phyloP scores from a whole-genome alignment of 495 filamentous ascomycete genomes.

The Aspergillus cavernicola region DNA sequence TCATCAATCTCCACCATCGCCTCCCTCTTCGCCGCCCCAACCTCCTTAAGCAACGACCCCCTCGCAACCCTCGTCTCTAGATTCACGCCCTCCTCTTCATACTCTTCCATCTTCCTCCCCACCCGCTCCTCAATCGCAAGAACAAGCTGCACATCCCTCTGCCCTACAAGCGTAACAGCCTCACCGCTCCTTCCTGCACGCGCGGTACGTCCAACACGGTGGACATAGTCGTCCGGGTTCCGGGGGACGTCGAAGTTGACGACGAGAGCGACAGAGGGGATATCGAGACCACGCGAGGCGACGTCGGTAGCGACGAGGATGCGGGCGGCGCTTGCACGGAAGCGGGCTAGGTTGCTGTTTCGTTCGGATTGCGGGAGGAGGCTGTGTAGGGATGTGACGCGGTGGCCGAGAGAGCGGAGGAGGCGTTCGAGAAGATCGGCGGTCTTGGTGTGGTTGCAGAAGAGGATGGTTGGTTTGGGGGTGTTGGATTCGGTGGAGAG shows the following conservation, averaged over 20 bases:
- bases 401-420: slow-evolving; percentile 78
- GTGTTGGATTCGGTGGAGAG: slow-evolving; percentile 75
- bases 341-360: slow-evolving; percentile 81
- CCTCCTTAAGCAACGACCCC: slow-evolving; percentile 72
- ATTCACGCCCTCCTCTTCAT: slow-evolving; percentile 83
- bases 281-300: slow-evolving; percentile 92
- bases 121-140: slow-evolving; percentile 83
- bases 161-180: slow-evolving; percentile 84
- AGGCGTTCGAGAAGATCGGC: slow-evolving; percentile 84
- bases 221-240: slow-evolving; percentile 95
- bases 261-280: slow-evolving; percentile 84
- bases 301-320: slow-evolving; percentile 95
- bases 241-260: slow-evolving; percentile 94
- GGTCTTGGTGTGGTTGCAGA: slow-evolving; percentile 88
- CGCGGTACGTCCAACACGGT: slow-evolving; percentile 92
- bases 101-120: slow-evolving; percentile 74
- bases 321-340: slow-evolving; percentile 85
- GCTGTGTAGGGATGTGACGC: slow-evolving; percentile 88
- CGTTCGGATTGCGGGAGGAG: slow-evolving; percentile 77
- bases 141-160: slow-evolving; percentile 83
- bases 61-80: slow-evolving; percentile 80
- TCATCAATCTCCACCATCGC: slow-evolving; percentile 88
- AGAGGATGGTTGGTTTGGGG: slow-evolving; percentile 77
- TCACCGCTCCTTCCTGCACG: slow-evolving; percentile 81
- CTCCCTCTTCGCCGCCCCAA: slow-evolving; percentile 88